These are phyloP conservation scores for Saccharomycopsis oosterbeekiorum DNA, from an alignment of 805 yeast genomes.

Conservation along the genomic window DNA sequence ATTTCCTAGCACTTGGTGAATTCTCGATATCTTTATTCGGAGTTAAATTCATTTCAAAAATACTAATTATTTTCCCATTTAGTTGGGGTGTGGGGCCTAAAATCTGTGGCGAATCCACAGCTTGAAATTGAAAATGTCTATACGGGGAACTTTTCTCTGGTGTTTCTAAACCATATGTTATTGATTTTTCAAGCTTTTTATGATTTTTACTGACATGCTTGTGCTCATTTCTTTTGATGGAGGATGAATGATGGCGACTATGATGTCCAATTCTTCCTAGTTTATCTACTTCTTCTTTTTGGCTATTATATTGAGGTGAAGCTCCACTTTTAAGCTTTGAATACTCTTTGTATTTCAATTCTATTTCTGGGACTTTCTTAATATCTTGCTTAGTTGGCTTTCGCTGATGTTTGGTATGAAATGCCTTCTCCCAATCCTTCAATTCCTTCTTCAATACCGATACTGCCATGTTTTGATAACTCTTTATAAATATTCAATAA, in stretches of 20 bases:
- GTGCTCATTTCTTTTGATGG: not conserved
- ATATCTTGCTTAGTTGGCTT: slow-evolving; percentile 17
- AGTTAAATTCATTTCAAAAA: slow-evolving; percentile 11
- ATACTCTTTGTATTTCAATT: slow-evolving; percentile 14
- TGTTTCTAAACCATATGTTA: slow-evolving; percentile 3
- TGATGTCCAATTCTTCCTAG: not conserved
- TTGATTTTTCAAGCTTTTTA: not conserved
- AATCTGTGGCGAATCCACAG: not conserved
- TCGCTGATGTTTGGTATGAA: slow-evolving; percentile 6
- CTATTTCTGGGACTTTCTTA: slow-evolving; percentile 11
- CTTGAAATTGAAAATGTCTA: not conserved
- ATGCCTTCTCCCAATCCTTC: slow-evolving; percentile 16
- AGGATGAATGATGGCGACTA: not conserved
- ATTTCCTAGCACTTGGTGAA: slow-evolving; percentile 6
- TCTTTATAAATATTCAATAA: not conserved
- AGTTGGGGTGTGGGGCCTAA: slow-evolving; percentile 18
- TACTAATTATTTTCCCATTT: slow-evolving; percentile 15
- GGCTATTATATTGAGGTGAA: not conserved
- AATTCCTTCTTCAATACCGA: slow-evolving; percentile 6
- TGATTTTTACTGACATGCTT: not conserved
- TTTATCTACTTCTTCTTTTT: not conserved
- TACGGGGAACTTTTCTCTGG: slow-evolving; percentile 11
- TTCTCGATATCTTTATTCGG: slow-evolving; percentile 13
- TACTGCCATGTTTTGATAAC: not conserved
- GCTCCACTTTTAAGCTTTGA: not conserved